These are phyloP conservation scores for Sphaerulina musiva DNA, from an alignment of 2,329 filamentous ascomycete genomes.

Conservation along the genomic window DNA sequence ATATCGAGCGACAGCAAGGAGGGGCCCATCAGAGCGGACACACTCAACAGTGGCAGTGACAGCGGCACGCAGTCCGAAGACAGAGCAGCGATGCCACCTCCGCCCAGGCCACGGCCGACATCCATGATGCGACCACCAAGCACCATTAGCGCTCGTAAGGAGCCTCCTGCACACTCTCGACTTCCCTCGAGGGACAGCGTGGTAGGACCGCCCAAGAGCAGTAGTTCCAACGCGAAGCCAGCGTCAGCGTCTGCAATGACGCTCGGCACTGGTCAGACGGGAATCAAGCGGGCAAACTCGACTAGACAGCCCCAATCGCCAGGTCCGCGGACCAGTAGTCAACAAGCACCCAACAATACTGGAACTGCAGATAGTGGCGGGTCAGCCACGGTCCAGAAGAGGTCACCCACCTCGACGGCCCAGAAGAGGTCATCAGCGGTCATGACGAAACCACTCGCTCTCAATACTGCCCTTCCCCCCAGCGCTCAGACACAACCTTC, in stretches of 20 bases:
- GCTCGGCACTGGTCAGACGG: background rate
- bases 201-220: slow-evolving; percentile 3
- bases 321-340: slow-evolving; percentile 11
- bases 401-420: slow-evolving; percentile 10
- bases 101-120: slow-evolving; percentile 20
- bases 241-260: background rate
- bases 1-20: slow-evolving; percentile 20
- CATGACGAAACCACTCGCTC: slow-evolving; percentile 16
- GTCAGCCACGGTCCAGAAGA: slow-evolving; percentile 8
- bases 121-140: slow-evolving; percentile 19
- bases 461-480: slow-evolving; percentile 12
- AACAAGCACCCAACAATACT: slow-evolving; percentile 10
- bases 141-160: slow-evolving; percentile 14
- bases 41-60: slow-evolving; percentile 14
- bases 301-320: slow-evolving; percentile 24
- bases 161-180: slow-evolving; percentile 14
- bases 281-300: slow-evolving; percentile 22
- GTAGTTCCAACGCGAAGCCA: slow-evolving; percentile 10
- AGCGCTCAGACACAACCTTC: slow-evolving; percentile 14
- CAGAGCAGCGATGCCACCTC: slow-evolving; percentile 28
- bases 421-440: slow-evolving; percentile 23
- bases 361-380: slow-evolving; percentile 11
- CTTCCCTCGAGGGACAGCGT: slow-evolving; percentile 18
- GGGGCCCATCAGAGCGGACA: slow-evolving; percentile 20
- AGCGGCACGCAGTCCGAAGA: slow-evolving; percentile 15